phyloP scores from a whole-genome alignment of 1,284 basidiomycete genomes.

The Puccinia hordei region DNA sequence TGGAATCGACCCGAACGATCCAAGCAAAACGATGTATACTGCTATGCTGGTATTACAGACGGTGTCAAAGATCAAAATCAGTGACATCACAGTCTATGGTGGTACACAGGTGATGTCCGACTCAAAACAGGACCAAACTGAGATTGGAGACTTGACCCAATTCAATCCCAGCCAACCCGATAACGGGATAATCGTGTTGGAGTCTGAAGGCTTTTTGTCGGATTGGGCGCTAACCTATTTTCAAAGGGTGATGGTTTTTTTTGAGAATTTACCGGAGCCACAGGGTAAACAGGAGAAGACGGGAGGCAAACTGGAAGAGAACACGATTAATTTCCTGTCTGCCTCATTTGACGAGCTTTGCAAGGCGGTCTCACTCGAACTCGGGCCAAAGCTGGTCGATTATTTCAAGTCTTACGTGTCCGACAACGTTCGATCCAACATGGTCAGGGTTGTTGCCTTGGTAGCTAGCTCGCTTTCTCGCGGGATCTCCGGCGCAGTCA shows the following conservation, averaged over 20 bases:
- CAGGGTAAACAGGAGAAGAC: conserved; percentile 65
- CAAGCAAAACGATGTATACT: conserved; percentile 74
- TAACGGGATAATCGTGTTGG: conserved; percentile 66
- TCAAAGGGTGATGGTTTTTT: conserved; percentile 79
- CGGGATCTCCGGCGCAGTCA: conserved; percentile 63
- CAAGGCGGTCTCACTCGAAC: conserved; percentile 55
- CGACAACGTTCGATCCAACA: conserved; percentile 69
- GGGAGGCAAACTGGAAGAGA: conserved; percentile 83
- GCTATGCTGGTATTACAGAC: conserved; percentile 58
- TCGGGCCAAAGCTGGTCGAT: conserved; percentile 51
- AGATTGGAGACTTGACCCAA: conserved; percentile 52
- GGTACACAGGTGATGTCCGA: conserved; percentile 50
- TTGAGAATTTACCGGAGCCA: conserved; percentile 84
- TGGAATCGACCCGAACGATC: conserved; percentile 92
- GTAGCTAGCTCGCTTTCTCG: conserved; percentile 83
- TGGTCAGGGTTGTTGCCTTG: conserved; percentile 84
- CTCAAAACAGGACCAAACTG: conserved; percentile 50
- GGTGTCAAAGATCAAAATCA: conserved; percentile 70
- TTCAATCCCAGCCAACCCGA: conserved; percentile 45
- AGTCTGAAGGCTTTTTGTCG: conserved; percentile 77
- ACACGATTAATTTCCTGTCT: conserved; percentile 77
- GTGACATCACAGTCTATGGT: conserved; percentile 67
- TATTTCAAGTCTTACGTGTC: conserved; percentile 45
- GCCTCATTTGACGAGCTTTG: conserved; percentile 58
- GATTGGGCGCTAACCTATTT: conserved; percentile 90